Evolutionary conservation across 2,329 filamentous ascomycete genomes (phyloP), one percentile per base, ranked within the genome.

Genomic region (Aspergillus quadricinctus): DNA sequence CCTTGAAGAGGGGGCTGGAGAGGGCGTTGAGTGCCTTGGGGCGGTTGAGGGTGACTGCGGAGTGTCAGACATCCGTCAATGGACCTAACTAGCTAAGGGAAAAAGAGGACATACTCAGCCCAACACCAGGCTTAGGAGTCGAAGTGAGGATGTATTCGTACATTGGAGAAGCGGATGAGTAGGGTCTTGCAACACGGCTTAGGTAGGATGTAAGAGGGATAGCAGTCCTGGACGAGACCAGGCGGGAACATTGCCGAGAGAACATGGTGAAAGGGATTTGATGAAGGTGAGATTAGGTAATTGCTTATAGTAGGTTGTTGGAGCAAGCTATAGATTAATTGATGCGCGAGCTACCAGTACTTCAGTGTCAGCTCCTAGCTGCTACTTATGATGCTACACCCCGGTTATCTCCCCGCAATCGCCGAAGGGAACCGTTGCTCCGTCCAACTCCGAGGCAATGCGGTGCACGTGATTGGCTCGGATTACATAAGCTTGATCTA

Each of bases 11-110:
- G 9, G 93, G 91, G 6, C 90, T 94, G 77, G 84, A 93, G 62
- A 99, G 85, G 48, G 94, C 94, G 75, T 99, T 99, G 69, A 96
- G 86, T 48, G 93, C 92, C 81, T 95, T 96, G 61, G 94, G 94
- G 48, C 94, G 89, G 82, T 95, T 91, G 63, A 99, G 81, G 14
- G 92, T 94, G 69, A 97, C 93, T 97, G 28, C 53, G 2, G 10
- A 23, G 10, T 46, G 11, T 25, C 3, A 46, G 21, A 14, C 21
- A 7, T 7, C 11, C 7, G 19, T 58, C 2, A 53, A 35, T 37
- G 14, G 31, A 17, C 14, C 28, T 5, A 11, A 21, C 4, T 31
- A 1, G 2, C 19, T 23, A 23, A 23, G 23, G 23, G 23, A 23
- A 23, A 23, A 23, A 23, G n/a, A 23, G 37, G 17, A 59, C 78